Conservation (phyloP, 2,329 filamentous ascomycete genomes). For the Verticillium albo-atrum region DNA sequence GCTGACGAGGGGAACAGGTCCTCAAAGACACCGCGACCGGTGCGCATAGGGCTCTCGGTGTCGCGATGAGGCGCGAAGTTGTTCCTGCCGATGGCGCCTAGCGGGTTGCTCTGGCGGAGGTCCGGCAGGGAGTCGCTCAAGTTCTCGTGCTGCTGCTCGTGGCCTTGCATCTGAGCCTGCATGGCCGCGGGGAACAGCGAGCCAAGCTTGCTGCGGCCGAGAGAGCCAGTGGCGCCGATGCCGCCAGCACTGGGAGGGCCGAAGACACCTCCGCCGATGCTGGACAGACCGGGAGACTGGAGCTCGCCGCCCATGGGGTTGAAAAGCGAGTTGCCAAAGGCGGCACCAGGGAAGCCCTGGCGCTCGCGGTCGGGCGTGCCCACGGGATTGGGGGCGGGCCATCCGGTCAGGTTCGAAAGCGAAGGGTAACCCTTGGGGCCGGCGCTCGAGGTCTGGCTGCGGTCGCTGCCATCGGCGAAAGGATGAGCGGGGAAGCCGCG, state of each 20-base stretch:
- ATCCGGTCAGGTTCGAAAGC: constrained; percentile 58
- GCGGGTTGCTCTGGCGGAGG: constrained; percentile 55
- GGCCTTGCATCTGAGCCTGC: constrained; percentile 83
- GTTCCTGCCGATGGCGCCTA: constrained; percentile 64
- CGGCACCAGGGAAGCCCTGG: constrained; percentile 46
- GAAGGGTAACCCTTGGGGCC: constrained; percentile 70
- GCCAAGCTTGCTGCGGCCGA: constrained; percentile 77
- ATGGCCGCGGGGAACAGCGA: constrained; percentile 84
- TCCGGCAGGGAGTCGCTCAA: constrained; percentile 55
- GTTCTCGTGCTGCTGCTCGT: constrained; percentile 62
- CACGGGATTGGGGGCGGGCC: constrained; percentile 56
- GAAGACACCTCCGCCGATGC: constrained; percentile 54
- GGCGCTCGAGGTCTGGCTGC: constrained; percentile 88
- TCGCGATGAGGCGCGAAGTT: constrained; percentile 54
- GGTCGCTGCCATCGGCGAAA: constrained; percentile 65
- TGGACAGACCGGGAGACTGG: constrained; percentile 62
- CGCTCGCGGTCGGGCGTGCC: constrained; percentile 66
- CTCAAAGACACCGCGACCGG: constrained; percentile 51
- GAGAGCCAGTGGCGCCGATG: constrained; percentile 56
- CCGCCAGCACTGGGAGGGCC: constrained; percentile 54
- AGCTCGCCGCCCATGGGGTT: constrained; percentile 67
- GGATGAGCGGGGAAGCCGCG: constrained; percentile 43
- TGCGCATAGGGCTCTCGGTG: constrained; percentile 54
- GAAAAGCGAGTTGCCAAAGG: constrained; percentile 75
- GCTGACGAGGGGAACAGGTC: constrained; percentile 43